These are phyloP conservation scores for Pythium dissotocum DNA, from an alignment of 352 stramenopile genomes.

Conservation along the genomic window DNA sequence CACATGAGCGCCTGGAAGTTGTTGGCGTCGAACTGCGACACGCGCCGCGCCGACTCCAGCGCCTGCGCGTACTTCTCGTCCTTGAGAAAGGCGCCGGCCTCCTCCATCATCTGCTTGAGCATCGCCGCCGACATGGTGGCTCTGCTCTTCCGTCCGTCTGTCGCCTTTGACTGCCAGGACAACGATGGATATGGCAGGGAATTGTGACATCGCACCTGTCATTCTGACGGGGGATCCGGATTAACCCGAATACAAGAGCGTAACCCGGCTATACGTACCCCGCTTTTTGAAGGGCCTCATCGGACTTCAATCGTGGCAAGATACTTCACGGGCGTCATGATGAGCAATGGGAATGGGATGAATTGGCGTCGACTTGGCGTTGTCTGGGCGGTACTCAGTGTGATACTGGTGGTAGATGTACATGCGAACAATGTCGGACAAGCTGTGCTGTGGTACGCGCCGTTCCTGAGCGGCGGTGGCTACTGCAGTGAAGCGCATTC, in stretches of 20 bases:
- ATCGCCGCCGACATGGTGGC: conserved; percentile 61
- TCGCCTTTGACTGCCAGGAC: not conserved
- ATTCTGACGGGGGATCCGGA: no score
- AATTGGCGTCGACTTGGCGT: not conserved
- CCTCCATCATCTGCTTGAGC: conserved; percentile 78
- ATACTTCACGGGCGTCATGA: not conserved
- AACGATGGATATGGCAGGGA: not conserved
- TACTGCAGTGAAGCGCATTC: conserved; percentile 92
- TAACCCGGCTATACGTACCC: not conserved
- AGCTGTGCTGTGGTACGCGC: conserved; percentile 86
- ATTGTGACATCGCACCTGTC: conserved; percentile 17
- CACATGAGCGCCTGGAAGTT: conserved; percentile 87
- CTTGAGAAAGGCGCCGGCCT: conserved; percentile 68
- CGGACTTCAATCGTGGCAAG: not conserved
- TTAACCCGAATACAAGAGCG: no score
- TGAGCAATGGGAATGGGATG: not conserved
- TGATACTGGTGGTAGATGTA: not conserved
- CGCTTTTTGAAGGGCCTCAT: not conserved
- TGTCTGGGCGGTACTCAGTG: not conserved
- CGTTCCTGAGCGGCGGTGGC: conserved; percentile 90
- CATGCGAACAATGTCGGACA: conserved; percentile 18
- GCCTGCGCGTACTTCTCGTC: conserved; percentile 76
- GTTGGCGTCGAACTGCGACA: conserved; percentile 75
- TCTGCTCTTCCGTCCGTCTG: not conserved
- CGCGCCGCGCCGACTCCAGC: conserved; percentile 58